Conservation (phyloP, 2,329 filamentous ascomycete species). For the Boeremia exigua region DNA sequence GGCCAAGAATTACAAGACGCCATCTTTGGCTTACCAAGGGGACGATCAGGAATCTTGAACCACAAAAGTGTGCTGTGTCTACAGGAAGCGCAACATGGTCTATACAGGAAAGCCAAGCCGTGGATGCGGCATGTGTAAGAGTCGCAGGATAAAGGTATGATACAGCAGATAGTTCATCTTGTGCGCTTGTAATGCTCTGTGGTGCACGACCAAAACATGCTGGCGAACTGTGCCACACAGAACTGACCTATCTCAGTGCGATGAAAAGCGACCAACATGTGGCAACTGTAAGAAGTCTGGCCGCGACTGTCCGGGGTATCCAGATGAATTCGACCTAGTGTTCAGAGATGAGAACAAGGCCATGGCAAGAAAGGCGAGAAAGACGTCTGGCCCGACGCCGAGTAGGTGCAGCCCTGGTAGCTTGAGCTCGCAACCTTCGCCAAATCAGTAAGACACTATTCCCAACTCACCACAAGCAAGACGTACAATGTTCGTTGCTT, state of each 20-base stretch:
- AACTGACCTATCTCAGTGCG: conserved; percentile 33
- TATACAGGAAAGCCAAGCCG: conserved; percentile 51
- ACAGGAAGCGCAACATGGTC: conserved; percentile 39
- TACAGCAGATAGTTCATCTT: neutral
- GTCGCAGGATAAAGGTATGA: conserved; percentile 73
- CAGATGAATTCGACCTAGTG: conserved; percentile 74
- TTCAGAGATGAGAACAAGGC: conserved; percentile 76
- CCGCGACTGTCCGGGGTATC: conserved; percentile 42
- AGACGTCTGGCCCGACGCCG: conserved; percentile 36
- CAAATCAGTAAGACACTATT: conserved; percentile 33
- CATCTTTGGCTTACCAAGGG: neutral
- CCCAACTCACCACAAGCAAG: no score
- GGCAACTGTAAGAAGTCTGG: conserved; percentile 44
- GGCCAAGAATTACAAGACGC: neutral
- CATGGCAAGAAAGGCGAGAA: conserved; percentile 67
- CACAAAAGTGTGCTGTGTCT: neutral
- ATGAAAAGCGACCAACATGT: conserved; percentile 46
- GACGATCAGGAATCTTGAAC: neutral
- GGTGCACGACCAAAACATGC: neutral
- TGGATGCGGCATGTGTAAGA: conserved; percentile 77
- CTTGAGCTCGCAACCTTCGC: conserved; percentile 38
- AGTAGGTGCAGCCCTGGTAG: conserved; percentile 22
- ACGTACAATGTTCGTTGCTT: neutral
- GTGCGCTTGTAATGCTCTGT: neutral
- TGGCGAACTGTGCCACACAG: conserved; percentile 4